Percentiles rank a stretch among this genome's conserved stretches.
phyloP scores from a whole-genome alignment of 768 basidiomycete genomes.

The Leucocoprinus sp. region DNA sequence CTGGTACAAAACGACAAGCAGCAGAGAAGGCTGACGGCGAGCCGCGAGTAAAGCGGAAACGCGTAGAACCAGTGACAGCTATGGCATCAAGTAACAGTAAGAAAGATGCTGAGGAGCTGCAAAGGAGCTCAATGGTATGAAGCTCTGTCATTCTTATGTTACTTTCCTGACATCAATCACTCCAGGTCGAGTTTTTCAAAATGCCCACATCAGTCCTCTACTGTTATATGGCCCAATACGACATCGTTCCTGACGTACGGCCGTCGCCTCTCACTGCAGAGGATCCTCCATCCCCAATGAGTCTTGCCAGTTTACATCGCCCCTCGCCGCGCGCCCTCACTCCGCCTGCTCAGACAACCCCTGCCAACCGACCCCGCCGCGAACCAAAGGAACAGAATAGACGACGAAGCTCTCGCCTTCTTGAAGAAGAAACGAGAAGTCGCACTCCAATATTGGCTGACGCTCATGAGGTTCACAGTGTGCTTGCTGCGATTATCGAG shows the following conservation, averaged over 20 bases:
- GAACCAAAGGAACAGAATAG: constrained; percentile 55
- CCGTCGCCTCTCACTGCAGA: constrained; percentile 60
- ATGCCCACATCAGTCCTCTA: constrained; percentile 59
- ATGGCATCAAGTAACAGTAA: constrained; percentile 20
- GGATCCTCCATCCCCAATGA: constrained; percentile 63
- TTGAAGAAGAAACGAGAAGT: constrained; percentile 51
- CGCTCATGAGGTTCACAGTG: constrained; percentile 53
- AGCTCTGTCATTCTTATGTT: not conserved
- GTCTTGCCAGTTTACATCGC: constrained; percentile 42
- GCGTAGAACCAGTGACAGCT: constrained; percentile 37
- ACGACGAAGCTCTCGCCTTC: constrained; percentile 61
- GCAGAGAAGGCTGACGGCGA: constrained; percentile 67
- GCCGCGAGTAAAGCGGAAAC: constrained; percentile 65
- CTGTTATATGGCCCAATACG: constrained; percentile 66
- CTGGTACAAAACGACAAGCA: constrained; percentile 56
- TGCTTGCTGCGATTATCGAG: constrained; percentile 64
- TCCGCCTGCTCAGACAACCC: constrained; percentile 39
- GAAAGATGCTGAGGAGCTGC: constrained; percentile 30
- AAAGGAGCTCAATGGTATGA: constrained; percentile 37
- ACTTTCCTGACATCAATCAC: not conserved
- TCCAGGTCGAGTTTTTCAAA: constrained; percentile 68
- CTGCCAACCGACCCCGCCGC: constrained; percentile 67
- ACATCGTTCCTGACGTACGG: constrained; percentile 60
- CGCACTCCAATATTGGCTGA: constrained; percentile 67
- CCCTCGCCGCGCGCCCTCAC: constrained; percentile 43